Base-by-base conservation (phyloP, 257 asterid genomes). In the Salvia hispanica region DNA sequence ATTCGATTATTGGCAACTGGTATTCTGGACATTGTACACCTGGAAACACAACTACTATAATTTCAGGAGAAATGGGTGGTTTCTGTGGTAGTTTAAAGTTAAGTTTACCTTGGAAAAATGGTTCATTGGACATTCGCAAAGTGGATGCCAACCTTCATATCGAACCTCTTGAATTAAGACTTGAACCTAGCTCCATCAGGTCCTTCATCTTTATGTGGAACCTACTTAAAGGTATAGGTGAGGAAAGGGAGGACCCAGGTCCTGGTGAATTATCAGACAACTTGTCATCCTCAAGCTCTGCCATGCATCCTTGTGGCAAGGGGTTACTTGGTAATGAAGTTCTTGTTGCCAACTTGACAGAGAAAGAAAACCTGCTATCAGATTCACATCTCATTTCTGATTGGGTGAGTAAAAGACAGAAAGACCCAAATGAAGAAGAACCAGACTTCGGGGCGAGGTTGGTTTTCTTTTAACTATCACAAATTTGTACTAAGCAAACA, bases 361-460 rank as follows among this genome's bases (percentile, higher is more conserved):
- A 83, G 72, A 87, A 81, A 77, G 96, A 84, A 67, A 72, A 75
- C 46, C 80, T 91, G 66, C 79, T 94, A 42, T 86, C 95, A n/a
- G 96, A 89, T 75, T 88, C 96, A 1, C 83, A 81, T 84, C 89
- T 94, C 76, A 94, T 94, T 80, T 79, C 95, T 58, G 96, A 94
- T 76, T 94, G 97, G 97, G 89, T 76, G 64, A 87, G 84, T 67
- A 82, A 77, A 80, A 84, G 68, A 78, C 82, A 78, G 81, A 79
- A 74, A 47, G 80, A 58, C 40, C 71, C 16, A 59, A 62, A 55
- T 56, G 89, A 78, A 67, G 88, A 79, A 57, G 98, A 91, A 70
- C 85, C 93, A 59, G 99, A 94, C 75, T 94, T 91, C 76, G 98
- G 87, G 78, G 96, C 88, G 51, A 94, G 99, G 99, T 94, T 79